These are phyloP conservation scores for Plasmodium gallinaceum DNA, from an alignment of 169 alveolate genomes.

Conservation along the genomic window DNA sequence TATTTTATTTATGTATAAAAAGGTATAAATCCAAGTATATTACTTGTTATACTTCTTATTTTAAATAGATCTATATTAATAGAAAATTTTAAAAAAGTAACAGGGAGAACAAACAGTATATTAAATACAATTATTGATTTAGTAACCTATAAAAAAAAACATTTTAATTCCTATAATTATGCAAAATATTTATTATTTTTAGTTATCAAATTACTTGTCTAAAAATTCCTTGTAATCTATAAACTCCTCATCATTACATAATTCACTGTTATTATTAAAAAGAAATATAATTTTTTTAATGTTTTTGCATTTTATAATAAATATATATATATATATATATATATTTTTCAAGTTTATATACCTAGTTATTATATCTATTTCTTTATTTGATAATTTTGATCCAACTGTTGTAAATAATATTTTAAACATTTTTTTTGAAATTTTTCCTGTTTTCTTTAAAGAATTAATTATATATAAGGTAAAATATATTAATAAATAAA, in stretches of 20 bases:
- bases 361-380: constrained; percentile 58
- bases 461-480: not conserved
- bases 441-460: constrained; percentile 59
- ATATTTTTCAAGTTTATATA: not conserved
- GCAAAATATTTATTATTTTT: not conserved
- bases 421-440: constrained; percentile 44
- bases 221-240: constrained; percentile 54
- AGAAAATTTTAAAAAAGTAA: not conserved
- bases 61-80: too few species aligned
- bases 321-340: not conserved
- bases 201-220: constrained; percentile 17
- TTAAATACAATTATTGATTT: not conserved
- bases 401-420: constrained; percentile 60
- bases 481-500: constrained; percentile 10
- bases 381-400: constrained; percentile 35
- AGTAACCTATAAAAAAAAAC: constrained; percentile 16
- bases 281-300: constrained; percentile 13
- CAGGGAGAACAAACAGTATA: not conserved
- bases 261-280: constrained; percentile 16
- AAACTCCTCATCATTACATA: constrained; percentile 20
- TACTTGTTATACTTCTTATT: too few species aligned
- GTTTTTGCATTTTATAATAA: not conserved
- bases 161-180: not conserved
- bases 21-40: too few species aligned
- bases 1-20: too few species aligned